Percentiles rank a stretch among this genome's conserved stretches.
phyloP scores from a whole-genome alignment of 805 yeast species.

The Starmerella tilneyi region DNA sequence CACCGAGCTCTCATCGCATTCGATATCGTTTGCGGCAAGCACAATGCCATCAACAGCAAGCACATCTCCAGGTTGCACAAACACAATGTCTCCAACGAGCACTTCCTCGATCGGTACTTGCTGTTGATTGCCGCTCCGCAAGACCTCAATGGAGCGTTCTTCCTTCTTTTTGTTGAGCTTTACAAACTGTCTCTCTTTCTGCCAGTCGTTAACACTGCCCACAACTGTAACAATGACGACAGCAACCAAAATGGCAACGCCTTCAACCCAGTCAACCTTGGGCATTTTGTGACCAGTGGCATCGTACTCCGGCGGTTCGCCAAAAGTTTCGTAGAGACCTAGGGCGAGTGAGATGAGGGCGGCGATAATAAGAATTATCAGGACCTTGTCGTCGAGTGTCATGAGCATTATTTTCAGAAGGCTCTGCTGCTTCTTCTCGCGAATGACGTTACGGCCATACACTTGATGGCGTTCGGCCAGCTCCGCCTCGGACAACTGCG shows the following conservation, averaged over 20 bases:
- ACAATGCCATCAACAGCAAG: slow-evolving; percentile 80
- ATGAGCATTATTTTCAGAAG: slow-evolving; percentile 61
- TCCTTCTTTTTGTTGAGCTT: slow-evolving; percentile 81
- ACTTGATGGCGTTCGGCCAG: slow-evolving; percentile 33
- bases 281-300: slow-evolving; percentile 68
- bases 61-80: slow-evolving; percentile 86
- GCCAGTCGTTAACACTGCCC: slow-evolving; percentile 93
- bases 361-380: slow-evolving; percentile 71
- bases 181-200: slow-evolving; percentile 88
- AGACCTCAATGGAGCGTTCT: slow-evolving; percentile 64
- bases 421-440: slow-evolving; percentile 59
- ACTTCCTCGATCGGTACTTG: slow-evolving; percentile 64
- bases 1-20: slow-evolving; percentile 82
- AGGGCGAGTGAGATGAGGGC: slow-evolving; percentile 82
- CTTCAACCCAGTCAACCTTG: slow-evolving; percentile 96
- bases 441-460: slow-evolving; percentile 65
- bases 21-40: slow-evolving; percentile 56
- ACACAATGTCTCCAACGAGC: slow-evolving; percentile 75
- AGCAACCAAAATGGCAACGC: slow-evolving; percentile 92
- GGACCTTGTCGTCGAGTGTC: slow-evolving; percentile 83
- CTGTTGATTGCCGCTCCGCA: slow-evolving; percentile 59
- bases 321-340: slow-evolving; percentile 87
- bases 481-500: slow-evolving; percentile 22
- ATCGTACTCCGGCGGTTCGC: slow-evolving; percentile 67
- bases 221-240: slow-evolving; percentile 82